Base-by-base conservation (phyloP, 441 rosid species). In the Erysimum pusillum region DNA sequence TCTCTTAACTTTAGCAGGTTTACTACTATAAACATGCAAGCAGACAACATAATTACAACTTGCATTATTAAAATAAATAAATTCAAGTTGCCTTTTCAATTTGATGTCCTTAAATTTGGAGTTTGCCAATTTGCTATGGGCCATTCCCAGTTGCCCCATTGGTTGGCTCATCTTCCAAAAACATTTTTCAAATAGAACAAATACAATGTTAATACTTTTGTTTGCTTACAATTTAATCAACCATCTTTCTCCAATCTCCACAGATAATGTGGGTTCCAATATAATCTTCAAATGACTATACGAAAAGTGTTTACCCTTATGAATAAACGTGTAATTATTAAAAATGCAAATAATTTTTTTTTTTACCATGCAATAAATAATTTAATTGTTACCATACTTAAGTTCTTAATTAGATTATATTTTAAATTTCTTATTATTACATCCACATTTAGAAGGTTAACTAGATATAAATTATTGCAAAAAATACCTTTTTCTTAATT, bases 21-120 rank as follows among this genome's bases (percentile, higher is more conserved):
- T 22, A 22, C 25, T 61, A 62, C 74, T 73, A 42, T 60, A 68
- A 66, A 78, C 78, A 78, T 73, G 75, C 71, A 78, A 73, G 75
- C 51, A 79, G 78, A 74, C 75, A 79, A 74, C 71, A 73, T 79
- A 68, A 79, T 73, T 62, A 73, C 75, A 67, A 61, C 18, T 73
- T 73, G 66, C 45, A 73, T 38, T 7, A 61, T 73, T 60, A 12
- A 45, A 78, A 72, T 14, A 67, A 15, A 58, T 22, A 61, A 52
- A 56, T 13, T 36, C 17, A 67, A 45, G 46, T 60, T 46, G 59
- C 59, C 74, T 35, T 78, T 61, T 61, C 38, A 51, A 36, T 32
- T 56, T 67, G 63, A 60, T 62, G 74, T 67, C 73, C 81, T 32
- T 65, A n/a, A 10, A 2, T 52, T 63, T 48, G 35, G 53, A 73